Conservation (phyloP, 345 rosid genomes). For the Eucalyptus erythrocorys region DNA sequence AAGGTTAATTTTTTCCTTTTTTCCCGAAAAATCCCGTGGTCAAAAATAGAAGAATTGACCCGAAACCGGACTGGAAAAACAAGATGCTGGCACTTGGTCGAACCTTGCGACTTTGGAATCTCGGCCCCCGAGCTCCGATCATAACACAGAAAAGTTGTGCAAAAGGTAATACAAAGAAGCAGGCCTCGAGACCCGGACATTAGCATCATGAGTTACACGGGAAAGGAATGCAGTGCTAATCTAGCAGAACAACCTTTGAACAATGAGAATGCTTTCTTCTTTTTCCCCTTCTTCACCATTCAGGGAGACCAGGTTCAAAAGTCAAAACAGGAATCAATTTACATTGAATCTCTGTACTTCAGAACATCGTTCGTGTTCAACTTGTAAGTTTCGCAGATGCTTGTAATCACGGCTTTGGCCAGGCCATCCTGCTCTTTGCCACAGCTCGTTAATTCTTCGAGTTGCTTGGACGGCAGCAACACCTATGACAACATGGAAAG, state of each 20-base stretch:
- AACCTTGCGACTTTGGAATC: background rate
- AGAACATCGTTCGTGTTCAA: slow-evolving; percentile 45
- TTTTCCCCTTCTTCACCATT: background rate
- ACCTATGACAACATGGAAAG: slow-evolving; percentile 14
- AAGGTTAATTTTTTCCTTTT: background rate
- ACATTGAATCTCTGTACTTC: slow-evolving; percentile 38
- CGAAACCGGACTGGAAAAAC: background rate
- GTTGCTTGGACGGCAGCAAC: slow-evolving; percentile 62
- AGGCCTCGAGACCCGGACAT: background rate
- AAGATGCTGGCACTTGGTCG: too few species aligned
- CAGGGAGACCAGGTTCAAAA: background rate
- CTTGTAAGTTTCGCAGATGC: slow-evolving; percentile 44
- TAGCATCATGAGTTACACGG: background rate
- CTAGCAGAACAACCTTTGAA: background rate
- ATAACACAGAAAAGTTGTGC: background rate
- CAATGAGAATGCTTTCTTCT: background rate
- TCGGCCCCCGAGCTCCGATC: background rate
- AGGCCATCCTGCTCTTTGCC: slow-evolving; percentile 34
- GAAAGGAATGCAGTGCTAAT: background rate
- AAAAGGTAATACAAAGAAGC: background rate
- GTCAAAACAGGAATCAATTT: background rate
- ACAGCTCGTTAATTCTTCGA: slow-evolving; percentile 19
- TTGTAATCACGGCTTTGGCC: slow-evolving; percentile 18
- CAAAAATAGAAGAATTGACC: background rate
- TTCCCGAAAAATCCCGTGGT: background rate